phyloP scores from a whole-genome alignment of 1,139 yeast genomes.

The Hansenula anomala region DNA sequence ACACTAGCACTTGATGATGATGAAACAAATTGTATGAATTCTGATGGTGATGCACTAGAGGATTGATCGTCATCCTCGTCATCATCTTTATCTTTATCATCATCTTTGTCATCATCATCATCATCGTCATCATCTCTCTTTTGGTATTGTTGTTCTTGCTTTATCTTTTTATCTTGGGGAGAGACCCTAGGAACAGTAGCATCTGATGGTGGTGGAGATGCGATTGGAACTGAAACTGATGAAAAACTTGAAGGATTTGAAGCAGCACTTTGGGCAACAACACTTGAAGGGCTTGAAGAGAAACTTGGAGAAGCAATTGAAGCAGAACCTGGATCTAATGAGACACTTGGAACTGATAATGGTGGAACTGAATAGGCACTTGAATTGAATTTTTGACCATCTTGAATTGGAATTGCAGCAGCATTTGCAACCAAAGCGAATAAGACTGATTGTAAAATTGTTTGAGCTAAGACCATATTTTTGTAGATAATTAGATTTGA shows the following conservation, averaged over 20 bases:
- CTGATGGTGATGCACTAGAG: neutral
- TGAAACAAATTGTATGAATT: neutral
- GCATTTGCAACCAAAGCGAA: neutral
- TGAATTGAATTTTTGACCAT: neutral
- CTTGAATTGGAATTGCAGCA: neutral
- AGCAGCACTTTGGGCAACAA: neutral
- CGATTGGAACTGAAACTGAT: neutral
- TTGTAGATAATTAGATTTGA: too few relatives aligned
- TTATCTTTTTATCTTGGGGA: too few relatives aligned
- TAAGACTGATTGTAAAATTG: neutral
- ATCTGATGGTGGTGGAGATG: neutral
- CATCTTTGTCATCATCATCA: neutral
- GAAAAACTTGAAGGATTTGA: neutral
- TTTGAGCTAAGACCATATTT: neutral
- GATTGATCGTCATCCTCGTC: neutral
- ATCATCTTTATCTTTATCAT: neutral
- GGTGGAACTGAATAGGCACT: too few relatives aligned
- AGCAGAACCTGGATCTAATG: too few relatives aligned
- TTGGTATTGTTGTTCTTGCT: neutral
- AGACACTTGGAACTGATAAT: too few relatives aligned
- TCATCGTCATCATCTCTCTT: neutral
- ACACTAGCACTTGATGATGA: neutral
- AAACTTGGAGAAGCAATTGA: neutral
- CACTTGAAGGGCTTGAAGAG: too few relatives aligned
- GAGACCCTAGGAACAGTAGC: neutral